A percentile compares a stretch with the other conserved stretches of the same genome.
Conservation (phyloP, 2,329 filamentous ascomycete species). For the Aspergillus pseudoglaucus region DNA sequence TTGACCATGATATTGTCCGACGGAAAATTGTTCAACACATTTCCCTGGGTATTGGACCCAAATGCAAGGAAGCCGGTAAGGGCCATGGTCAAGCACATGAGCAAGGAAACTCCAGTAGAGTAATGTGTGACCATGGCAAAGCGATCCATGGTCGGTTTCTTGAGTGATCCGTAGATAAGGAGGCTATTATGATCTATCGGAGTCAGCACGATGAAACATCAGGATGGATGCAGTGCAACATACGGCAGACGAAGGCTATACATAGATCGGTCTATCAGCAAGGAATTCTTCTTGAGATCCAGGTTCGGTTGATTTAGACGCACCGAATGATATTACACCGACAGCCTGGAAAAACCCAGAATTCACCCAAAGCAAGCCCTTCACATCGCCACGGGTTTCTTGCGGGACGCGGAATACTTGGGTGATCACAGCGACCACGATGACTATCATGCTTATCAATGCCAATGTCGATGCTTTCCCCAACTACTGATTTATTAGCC, state of each 20-base stretch:
- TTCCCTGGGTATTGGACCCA: slow-evolving; percentile 83
- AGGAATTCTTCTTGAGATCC: slow-evolving; percentile 23
- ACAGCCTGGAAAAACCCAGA: slow-evolving; percentile 89
- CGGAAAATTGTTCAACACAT: slow-evolving; percentile 97
- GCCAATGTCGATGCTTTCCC: slow-evolving; percentile 94
- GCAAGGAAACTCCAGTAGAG: slow-evolving; percentile 80
- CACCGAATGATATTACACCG: slow-evolving; percentile 95
- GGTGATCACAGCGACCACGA: slow-evolving; percentile 78
- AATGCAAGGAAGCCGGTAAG: slow-evolving; percentile 88
- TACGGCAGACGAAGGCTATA: slow-evolving; percentile 61
- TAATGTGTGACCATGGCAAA: slow-evolving; percentile 92
- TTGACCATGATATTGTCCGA: slow-evolving; percentile 88
- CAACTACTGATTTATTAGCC: slow-evolving; percentile 53
- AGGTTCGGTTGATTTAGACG: slow-evolving; percentile 16
- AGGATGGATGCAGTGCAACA: slow-evolving; percentile 14
- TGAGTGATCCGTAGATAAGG: slow-evolving; percentile 91
- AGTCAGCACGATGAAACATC: slow-evolving; percentile 12
- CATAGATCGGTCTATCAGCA: background rate
- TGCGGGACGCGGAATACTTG: slow-evolving; percentile 70
- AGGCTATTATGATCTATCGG: slow-evolving; percentile 79
- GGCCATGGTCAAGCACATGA: slow-evolving; percentile 86
- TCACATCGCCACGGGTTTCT: slow-evolving; percentile 66
- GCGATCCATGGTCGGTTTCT: slow-evolving; percentile 89
- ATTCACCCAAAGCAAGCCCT: slow-evolving; percentile 68
- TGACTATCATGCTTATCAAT: slow-evolving; percentile 85